Base-by-base conservation (phyloP, 192 early-diverging fungal genomes). In the Oehlia diaphana region DNA sequence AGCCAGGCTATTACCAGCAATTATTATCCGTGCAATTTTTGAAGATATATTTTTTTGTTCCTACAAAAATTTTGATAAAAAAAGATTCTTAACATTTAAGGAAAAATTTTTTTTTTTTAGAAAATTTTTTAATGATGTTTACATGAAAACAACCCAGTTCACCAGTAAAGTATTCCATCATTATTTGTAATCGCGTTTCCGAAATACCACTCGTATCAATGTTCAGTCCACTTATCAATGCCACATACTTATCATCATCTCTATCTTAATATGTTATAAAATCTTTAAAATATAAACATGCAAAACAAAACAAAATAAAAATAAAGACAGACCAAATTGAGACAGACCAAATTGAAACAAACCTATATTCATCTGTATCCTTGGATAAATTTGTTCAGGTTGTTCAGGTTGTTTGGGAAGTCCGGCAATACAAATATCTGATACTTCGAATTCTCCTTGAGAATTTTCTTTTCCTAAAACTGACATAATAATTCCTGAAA, bases 121-220 rank as follows among this genome's bases (percentile, higher is more conserved):
- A 5, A 4, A 58, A 5, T 14, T 58, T 19, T 19, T 58, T 19
- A 7, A 21, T 42, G 19, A 21, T 21, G 16, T 7, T 67, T 85
- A 92, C 91, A 72, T 81, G 68, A 13, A 31, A 42, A 23, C 72
- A 78, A 33, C 96, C 96, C 31, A 92, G 80, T 81, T 90, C 91
- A 63, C 96, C 97, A 35, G 91, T 87, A 23, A 99, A 76, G 70
- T 85, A 96, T 80, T 98, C 96, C 12, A 88, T 77, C 58, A 98
- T 81, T 49, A 97, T 49, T 82, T 97, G 90, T 70, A 91, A 70
- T 37, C 91, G 88, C 77, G 95, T 81, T 10, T 86, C 84, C 33
- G 86, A 81, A 7, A 85, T 85, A 28, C 79, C 84, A 8, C 82
- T 82, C 1, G 79, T 79, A 14, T 89, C 93, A 70, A 95, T 86